phyloP scores from a whole-genome alignment of 352 stramenopile species.

The Aphanomyces astaci region DNA sequence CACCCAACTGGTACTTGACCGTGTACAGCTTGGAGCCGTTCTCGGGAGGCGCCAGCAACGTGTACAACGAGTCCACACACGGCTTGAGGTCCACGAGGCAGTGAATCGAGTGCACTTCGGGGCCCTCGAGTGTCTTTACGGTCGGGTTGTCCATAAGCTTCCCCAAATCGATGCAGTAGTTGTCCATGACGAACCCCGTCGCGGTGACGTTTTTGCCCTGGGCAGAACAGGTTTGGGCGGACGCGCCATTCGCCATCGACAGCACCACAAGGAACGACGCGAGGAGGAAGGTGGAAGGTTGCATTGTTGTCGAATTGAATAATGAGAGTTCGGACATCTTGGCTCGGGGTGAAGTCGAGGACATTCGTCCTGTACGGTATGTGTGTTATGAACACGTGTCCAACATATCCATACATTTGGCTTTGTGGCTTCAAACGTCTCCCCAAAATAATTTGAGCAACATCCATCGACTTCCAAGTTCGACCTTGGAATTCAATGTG shows the following conservation, averaged over 20 bases:
- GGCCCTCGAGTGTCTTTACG: constrained; percentile 23
- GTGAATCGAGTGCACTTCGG: constrained; percentile 29
- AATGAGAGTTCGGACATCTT: neutral
- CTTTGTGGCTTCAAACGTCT: no score
- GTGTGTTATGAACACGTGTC: no score
- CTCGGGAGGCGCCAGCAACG: constrained; percentile 24
- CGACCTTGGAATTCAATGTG: no score
- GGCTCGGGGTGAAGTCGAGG: no score
- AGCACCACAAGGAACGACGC: neutral
- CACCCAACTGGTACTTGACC: neutral
- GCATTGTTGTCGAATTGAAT: neutral
- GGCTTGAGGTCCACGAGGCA: constrained; percentile 28
- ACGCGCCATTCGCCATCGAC: neutral
- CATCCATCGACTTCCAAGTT: no score
- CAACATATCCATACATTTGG: no score
- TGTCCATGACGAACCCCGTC: constrained; percentile 32
- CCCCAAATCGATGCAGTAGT: constrained; percentile 29
- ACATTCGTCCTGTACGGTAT: no score
- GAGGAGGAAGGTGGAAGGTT: neutral
- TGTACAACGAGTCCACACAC: constrained; percentile 25
- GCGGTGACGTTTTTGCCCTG: constrained; percentile 26
- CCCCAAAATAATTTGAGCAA: no score
- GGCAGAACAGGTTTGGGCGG: neutral
- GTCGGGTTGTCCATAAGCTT: constrained; percentile 27
- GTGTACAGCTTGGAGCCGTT: neutral